Evolutionary conservation across 305 asterid species (phyloP).

Genomic region (Solanum hybrid): DNA sequence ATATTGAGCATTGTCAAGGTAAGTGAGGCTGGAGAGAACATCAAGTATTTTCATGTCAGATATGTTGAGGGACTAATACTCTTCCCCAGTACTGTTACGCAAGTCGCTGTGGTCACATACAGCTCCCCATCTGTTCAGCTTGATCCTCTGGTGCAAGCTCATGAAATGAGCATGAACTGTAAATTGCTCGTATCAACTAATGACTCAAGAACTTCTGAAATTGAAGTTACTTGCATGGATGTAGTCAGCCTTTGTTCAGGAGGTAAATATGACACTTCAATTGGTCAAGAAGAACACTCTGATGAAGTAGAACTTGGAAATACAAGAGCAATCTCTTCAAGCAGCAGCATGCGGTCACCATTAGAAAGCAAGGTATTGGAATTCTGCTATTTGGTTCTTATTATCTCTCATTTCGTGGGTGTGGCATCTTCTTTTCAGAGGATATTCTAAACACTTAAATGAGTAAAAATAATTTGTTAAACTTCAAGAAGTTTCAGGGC

Average conservation of each 20-base stretch:
- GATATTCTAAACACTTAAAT: neutral
- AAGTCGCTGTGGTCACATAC: constrained; percentile 50
- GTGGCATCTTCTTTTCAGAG: neutral
- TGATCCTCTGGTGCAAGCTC: constrained; percentile 13
- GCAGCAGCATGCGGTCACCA: constrained; percentile 20
- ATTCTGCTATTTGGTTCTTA: constrained; percentile 14
- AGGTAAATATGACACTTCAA: constrained; percentile 27
- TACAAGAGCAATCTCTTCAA: constrained; percentile 19
- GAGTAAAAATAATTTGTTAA: neutral
- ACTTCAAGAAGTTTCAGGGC: neutral
- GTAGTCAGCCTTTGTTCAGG: constrained; percentile 35
- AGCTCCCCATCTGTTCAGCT: constrained; percentile 13
- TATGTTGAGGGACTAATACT: constrained; percentile 59
- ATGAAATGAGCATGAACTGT: constrained; percentile 33
- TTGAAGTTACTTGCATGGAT: constrained; percentile 62
- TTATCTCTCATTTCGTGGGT: neutral
- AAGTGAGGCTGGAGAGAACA: constrained; percentile 32
- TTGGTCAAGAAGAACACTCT: constrained; percentile 24
- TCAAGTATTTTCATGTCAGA: constrained; percentile 36
- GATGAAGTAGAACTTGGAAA: constrained; percentile 21
- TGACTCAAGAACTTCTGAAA: constrained; percentile 48
- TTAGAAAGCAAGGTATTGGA: constrained; percentile 43
- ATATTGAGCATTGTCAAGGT: constrained; percentile 43
- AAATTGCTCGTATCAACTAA: constrained; percentile 44
- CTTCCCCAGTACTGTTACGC: constrained; percentile 59